Base-by-base conservation (phyloP, 257 asterid species). In the Solanum paucissectum region DNA sequence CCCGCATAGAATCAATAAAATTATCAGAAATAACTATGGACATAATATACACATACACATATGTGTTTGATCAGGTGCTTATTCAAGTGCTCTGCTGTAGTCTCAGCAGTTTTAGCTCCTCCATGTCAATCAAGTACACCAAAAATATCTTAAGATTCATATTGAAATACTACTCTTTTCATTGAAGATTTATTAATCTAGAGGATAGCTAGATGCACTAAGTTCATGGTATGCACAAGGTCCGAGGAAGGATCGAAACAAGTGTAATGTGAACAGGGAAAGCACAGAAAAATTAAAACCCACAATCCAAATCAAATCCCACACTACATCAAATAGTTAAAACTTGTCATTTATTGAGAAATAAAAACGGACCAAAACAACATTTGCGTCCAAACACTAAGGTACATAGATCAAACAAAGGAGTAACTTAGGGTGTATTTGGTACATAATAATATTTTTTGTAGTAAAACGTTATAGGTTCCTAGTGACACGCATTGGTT, bases 111-210 rank as follows among this genome's bases (percentile, higher is more conserved):
- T 85, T 92, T 91, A 40, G 89, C 88, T 32, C 98, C 98, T 83
- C 98, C 98, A 86, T 95, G 98, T 83, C 98, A 95, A 90, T 95
- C 98, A 89, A 90, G 94, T 36, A 95, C 87, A 55, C 98, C 98
- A 88, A 94, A 94, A 83, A 93, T 85, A 69, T 40, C 46, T 40
- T 40, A 40, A 40, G 46, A 40, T 40, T 40, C 46, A 9, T 40
- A 40, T 40, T 40, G 12, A 10, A 40, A 40, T 40, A 40, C 46
- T 40, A 40, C 46, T 40, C 12, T 40, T 40, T 40, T 9, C 46
- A 40, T 40, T 40, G 46, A 40, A 40, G 46, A 40, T 40, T 40
- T 40, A 40, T 40, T 40, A 9, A 40, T 40, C 11, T 9, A 40
- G 11, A 40, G 44, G 44, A 38, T 29, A 29, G 29, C 1, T 29